Conservation (phyloP, 331 rosid genomes). For the Cydonia oblonga region DNA sequence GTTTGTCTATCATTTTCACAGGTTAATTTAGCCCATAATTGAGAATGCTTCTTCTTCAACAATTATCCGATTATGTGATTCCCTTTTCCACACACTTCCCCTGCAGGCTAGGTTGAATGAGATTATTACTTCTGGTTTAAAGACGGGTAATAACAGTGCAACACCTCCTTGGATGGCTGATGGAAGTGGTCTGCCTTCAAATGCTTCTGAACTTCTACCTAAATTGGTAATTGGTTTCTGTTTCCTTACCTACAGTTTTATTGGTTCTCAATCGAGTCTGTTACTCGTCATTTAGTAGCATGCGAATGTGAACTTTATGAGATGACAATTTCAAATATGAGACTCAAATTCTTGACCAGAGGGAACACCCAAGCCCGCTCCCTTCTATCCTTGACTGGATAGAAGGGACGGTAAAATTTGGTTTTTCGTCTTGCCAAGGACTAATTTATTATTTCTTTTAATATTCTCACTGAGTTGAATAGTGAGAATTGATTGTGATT, state of each 20-base stretch:
- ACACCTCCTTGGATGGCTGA: slow-evolving; percentile 71
- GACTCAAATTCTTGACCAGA: no score
- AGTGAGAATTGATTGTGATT: no score
- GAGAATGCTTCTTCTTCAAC: not conserved
- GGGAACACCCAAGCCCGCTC: no score
- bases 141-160: slow-evolving; percentile 30
- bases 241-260: not conserved
- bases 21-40: not conserved
- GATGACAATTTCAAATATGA: no score
- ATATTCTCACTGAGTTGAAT: no score
- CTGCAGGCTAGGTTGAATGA: slow-evolving; percentile 74
- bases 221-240: slow-evolving; percentile 50
- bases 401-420: no score
- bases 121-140: slow-evolving; percentile 45
- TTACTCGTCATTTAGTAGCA: not conserved
- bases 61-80: not conserved
- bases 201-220: slow-evolving; percentile 74
- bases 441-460: no score
- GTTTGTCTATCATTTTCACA: slow-evolving; percentile 26
- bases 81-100: not conserved
- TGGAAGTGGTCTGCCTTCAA: slow-evolving; percentile 75
- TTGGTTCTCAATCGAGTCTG: not conserved
- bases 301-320: not conserved
- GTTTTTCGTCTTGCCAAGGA: no score
- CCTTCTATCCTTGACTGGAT: no score